These are phyloP conservation scores for Chrysochromulina parva DNA, from an alignment of 78 protist species.

Conservation along the genomic window DNA sequence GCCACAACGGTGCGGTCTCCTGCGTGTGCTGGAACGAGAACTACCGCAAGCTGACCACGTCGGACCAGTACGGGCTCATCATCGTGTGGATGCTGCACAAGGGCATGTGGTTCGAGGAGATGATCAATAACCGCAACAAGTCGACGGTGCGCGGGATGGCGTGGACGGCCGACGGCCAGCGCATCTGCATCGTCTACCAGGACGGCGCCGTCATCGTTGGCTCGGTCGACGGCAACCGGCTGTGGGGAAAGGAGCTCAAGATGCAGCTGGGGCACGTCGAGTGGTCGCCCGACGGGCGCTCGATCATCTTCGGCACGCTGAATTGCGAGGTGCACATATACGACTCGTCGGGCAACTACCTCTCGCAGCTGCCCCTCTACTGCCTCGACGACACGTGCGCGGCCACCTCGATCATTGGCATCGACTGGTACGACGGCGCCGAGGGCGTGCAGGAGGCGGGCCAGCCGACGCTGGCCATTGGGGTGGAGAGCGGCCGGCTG, in stretches of 20 bases:
- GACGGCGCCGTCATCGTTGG: constrained; percentile 82
- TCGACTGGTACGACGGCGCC: constrained; percentile 49
- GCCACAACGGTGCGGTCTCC: constrained; percentile 57
- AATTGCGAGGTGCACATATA: constrained; percentile 49
- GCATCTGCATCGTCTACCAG: constrained; percentile 79
- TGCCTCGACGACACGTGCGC: constrained; percentile 16
- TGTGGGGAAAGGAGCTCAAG: constrained; percentile 76
- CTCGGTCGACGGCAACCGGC: constrained; percentile 69
- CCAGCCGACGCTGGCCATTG: constrained; percentile 63
- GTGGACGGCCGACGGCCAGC: constrained; percentile 78
- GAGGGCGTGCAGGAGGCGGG: constrained; percentile 29
- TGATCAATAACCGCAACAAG: constrained; percentile 81
- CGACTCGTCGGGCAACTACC: constrained; percentile 50
- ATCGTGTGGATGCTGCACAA: constrained; percentile 76
- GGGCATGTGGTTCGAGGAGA: constrained; percentile 85
- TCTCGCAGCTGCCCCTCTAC: constrained; percentile 7
- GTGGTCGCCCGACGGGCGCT: constrained; percentile 79
- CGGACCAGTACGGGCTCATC: constrained; percentile 74
- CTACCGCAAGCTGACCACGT: constrained; percentile 69
- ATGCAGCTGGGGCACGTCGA: constrained; percentile 31
- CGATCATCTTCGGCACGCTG: constrained; percentile 42
- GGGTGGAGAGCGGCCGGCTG: constrained; percentile 60
- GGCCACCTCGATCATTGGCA: neutral
- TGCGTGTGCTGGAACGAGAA: constrained; percentile 73
- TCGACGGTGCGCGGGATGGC: constrained; percentile 63